A percentile compares a stretch with the other conserved stretches of the same genome.
phyloP scores from a whole-genome alignment of 2,329 filamentous ascomycete genomes.

The Diaporthe sp. region DNA sequence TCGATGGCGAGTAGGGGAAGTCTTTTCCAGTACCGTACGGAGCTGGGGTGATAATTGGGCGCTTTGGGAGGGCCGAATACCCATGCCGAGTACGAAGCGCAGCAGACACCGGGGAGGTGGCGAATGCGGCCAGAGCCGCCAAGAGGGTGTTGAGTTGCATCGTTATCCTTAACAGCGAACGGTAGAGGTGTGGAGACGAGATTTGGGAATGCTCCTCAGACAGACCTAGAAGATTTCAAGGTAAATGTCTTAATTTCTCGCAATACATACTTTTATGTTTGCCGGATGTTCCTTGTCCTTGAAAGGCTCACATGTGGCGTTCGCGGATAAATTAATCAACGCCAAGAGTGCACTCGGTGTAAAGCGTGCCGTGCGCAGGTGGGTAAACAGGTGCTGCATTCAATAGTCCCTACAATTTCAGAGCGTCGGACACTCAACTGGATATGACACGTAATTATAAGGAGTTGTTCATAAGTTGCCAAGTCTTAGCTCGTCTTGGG shows the following conservation, averaged over 20 bases:
- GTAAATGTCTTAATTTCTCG: background rate
- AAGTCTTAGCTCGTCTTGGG: background rate
- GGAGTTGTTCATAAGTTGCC: background rate
- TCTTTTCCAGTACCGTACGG: conserved; percentile 28
- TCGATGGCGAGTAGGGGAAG: conserved; percentile 38
- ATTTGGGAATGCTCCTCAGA: background rate
- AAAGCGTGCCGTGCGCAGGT: conserved; percentile 12
- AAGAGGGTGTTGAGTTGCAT: background rate
- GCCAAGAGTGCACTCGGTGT: conserved; percentile 25
- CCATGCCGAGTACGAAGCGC: background rate
- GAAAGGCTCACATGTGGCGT: background rate
- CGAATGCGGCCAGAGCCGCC: conserved; percentile 6
- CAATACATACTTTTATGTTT: background rate
- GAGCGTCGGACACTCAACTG: background rate
- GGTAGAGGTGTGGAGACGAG: background rate
- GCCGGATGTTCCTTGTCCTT: background rate
- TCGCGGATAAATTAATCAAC: conserved; percentile 17
- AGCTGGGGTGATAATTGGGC: conserved; percentile 26
- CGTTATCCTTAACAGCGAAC: background rate
- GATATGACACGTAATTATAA: background rate
- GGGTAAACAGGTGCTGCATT: conserved; percentile 8
- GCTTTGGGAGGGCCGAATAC: background rate
- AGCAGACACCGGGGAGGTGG: background rate
- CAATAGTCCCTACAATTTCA: background rate
- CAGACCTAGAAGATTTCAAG: background rate